phyloP scores from a whole-genome alignment of 192 early-diverging fungal genomes.

The Haplosporangium gracile region DNA sequence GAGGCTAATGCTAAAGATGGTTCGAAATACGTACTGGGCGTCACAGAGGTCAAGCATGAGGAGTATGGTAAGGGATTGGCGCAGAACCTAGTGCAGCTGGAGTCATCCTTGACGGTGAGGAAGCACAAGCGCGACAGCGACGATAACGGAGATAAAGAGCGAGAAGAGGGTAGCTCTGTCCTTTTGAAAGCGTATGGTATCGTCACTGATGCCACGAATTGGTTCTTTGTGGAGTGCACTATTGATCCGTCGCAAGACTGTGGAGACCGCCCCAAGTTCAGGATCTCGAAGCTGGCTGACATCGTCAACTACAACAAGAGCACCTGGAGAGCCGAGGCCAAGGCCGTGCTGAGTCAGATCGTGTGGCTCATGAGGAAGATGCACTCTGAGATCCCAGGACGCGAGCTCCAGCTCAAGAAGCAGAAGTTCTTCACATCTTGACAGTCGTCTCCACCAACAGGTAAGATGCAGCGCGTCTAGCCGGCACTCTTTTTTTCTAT shows the following conservation, averaged over 20 bases:
- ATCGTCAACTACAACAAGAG: conserved; percentile 21
- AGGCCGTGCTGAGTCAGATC: conserved; percentile 21
- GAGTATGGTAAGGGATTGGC: too few relatives aligned
- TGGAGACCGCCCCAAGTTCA: conserved; percentile 17
- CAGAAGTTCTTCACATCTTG: not conserved
- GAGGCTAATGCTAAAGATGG: too few relatives aligned
- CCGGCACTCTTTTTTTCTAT: too few relatives aligned
- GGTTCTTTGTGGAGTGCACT: conserved; percentile 51
- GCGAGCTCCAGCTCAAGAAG: conserved; percentile 20
- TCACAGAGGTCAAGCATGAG: too few relatives aligned
- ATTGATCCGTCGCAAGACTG: conserved; percentile 23
- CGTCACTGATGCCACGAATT: conserved; percentile 34
- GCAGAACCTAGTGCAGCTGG: too few relatives aligned
- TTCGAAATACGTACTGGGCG: too few relatives aligned
- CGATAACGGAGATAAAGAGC: conserved; percentile 27
- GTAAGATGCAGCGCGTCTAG: too few relatives aligned
- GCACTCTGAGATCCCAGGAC: conserved; percentile 27
- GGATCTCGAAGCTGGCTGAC: conserved; percentile 25
- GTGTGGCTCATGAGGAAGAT: conserved; percentile 40
- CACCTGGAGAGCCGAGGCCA: conserved; percentile 24
- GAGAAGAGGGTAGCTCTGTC: conserved; percentile 25
- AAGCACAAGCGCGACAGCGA: conserved; percentile 19
- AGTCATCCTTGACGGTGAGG: too few relatives aligned
- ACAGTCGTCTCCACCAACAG: too few relatives aligned
- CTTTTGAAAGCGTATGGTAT: conserved; percentile 51